Evolutionary conservation across 768 basidiomycete genomes (phyloP), one percentile per base, ranked within the genome.

Genomic region (Hebeloma cylindrosporum): DNA sequence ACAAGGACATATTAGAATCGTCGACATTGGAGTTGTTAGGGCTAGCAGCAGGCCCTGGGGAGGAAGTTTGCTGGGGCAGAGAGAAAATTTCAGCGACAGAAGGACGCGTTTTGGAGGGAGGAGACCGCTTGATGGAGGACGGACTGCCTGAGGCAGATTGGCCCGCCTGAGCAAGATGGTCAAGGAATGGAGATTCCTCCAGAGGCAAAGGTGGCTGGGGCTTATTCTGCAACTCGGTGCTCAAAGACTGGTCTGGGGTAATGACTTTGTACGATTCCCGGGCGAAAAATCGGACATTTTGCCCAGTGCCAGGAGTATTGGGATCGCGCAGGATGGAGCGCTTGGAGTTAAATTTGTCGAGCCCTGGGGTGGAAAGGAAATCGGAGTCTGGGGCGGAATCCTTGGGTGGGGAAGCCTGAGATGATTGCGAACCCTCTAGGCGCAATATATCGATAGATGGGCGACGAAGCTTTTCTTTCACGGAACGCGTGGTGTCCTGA

Each of bases 231-330:
- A 64, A 61, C n/a, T 73, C 72, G 2, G 55, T 51, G 20, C 74
- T 72, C 31, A 68, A 62, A 13, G 83, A 84, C 16, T 73, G 65
- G 32, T 87, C 81, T n/a, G 83, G 82, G 37, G 73, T 85, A 55
- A 83, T 78, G 17, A 77, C 68, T 50, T 74, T 81, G 67, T 77
- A 83, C 9, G 79, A 81, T 41, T 85, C 80, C 20, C 80, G 74
- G 20, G 85, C 79, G 62, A 87, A 86, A 67, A 88, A 88, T 5
- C 86, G 80, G 30, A 88, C 86, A 48, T 80, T 87, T 59, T 82
- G 81, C n/a, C 86, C 85, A 8, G 84, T 85, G 3, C 82, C 85
- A 11, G 86, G 86, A 0, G 85, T 83, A 35, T 80, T 80, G 3
- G 75, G 77, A 48, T 83, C 80, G 30, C 83, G 82, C 20, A 88